Conservation (phyloP, 2,329 filamentous ascomycete species). For the Blumeria graminis region DNA sequence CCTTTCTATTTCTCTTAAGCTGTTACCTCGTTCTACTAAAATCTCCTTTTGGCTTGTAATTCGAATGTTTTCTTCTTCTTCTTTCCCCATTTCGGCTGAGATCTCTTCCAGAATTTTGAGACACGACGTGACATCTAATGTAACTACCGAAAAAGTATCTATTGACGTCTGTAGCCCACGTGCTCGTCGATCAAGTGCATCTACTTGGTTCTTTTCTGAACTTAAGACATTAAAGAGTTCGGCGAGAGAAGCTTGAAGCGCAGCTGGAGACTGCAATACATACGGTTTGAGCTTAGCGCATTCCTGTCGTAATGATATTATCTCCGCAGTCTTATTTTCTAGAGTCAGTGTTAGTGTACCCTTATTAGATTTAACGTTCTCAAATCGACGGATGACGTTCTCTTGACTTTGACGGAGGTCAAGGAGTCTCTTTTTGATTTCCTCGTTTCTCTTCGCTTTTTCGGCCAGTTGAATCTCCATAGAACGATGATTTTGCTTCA, state of each 20-base stretch:
- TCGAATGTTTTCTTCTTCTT: slow-evolving; percentile 69
- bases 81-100: slow-evolving; percentile 57
- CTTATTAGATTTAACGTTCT: slow-evolving; percentile 64
- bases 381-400: slow-evolving; percentile 56
- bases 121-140: slow-evolving; percentile 65
- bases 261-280: slow-evolving; percentile 65
- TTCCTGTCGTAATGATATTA: slow-evolving; percentile 54
- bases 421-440: slow-evolving; percentile 58
- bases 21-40: slow-evolving; percentile 67
- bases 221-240: slow-evolving; percentile 60
- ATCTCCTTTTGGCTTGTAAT: slow-evolving; percentile 68
- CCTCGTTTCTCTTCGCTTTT: slow-evolving; percentile 67
- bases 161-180: slow-evolving; percentile 76
- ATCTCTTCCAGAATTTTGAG: slow-evolving; percentile 81
- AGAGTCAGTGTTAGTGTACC: slow-evolving; percentile 45
- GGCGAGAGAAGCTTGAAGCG: slow-evolving; percentile 56
- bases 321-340: slow-evolving; percentile 46
- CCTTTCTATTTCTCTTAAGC: slow-evolving; percentile 74
- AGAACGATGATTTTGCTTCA: slow-evolving; percentile 53
- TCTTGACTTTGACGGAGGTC: slow-evolving; percentile 67
- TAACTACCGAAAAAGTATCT: slow-evolving; percentile 69
- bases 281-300: slow-evolving; percentile 79
- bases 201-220: slow-evolving; percentile 63
- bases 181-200: slow-evolving; percentile 65
- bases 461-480: slow-evolving; percentile 66